Evolutionary conservation across 169 alveolate genomes (phyloP), one percentile per base, ranked within the genome.

Genomic region (Theileria orientalis): DNA sequence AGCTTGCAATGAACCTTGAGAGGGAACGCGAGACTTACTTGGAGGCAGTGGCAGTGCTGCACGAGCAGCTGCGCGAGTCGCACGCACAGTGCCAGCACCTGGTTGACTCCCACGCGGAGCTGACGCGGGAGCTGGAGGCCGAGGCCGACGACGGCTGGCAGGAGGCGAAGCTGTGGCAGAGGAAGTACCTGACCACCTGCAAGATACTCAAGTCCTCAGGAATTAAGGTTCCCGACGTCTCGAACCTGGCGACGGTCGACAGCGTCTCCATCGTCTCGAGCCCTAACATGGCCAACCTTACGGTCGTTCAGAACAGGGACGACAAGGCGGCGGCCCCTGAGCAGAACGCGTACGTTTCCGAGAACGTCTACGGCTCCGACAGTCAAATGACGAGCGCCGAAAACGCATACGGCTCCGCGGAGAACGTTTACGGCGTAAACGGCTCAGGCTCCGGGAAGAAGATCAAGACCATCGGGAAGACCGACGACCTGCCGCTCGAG

Each of bases 121-220:
- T 71, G 29, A 62, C 75, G 25, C 41, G 62, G 21, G 76, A 79
- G 47, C 77, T 79, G 16, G 87, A 79, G 73, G 71, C 70, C 0
- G 87, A 79, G 33, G 83, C 56, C 14, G 69, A 69, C 60, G 87
- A 79, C 35, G 87, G 83, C 11, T 79, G 87, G 87, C 63, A 71
- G 59, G 87, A 79, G 66, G 87, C 87, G 0, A 75, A 72, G 63
- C 69, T 35, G n/a, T 79, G 87, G 87, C 75, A 79, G 44, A 80
- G 62, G 16, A 79, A 49, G 66, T 79, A 79, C 66, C 40, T 21
- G 37, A 46, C 42, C 25, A 44, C 57, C 40, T 68, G 63, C 64
- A 68, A 40, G 63, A 49, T 68, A 54, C 14, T 68, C 30, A 68
- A 54, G 33, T 74, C 63, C 16, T 29, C 63, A 2, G 76, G 76